Conservation (phyloP, 2,329 filamentous ascomycete species). For the Cadophora sp. region DNA sequence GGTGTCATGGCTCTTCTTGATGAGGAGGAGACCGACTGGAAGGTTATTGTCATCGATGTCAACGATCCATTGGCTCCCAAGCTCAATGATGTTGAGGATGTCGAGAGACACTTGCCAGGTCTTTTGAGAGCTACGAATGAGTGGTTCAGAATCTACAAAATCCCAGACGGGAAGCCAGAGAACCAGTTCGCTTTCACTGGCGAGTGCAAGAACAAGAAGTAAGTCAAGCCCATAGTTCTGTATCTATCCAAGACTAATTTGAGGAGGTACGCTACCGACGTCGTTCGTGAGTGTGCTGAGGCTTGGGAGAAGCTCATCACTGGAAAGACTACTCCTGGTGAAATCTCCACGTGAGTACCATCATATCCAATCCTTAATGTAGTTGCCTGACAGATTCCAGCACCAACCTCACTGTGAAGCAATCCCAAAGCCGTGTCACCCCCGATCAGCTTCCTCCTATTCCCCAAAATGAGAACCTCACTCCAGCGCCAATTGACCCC, state of each 20-base stretch:
- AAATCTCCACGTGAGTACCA: slow-evolving; percentile 77
- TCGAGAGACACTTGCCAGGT: slow-evolving; percentile 96
- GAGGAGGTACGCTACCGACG: slow-evolving; percentile 87
- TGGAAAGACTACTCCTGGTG: slow-evolving; percentile 81
- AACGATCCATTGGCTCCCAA: slow-evolving; percentile 96
- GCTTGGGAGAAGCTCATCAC: slow-evolving; percentile 97
- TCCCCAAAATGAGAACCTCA: slow-evolving; percentile 78
- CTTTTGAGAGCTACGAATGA: slow-evolving; percentile 98
- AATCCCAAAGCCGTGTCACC: slow-evolving; percentile 76
- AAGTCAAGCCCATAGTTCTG: slow-evolving; percentile 39
- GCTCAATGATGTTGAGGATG: slow-evolving; percentile 98
- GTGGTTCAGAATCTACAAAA: slow-evolving; percentile 99
- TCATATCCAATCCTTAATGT: not conserved
- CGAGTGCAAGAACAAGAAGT: slow-evolving; percentile 99
- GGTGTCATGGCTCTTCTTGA: slow-evolving; percentile 99
- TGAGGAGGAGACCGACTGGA: slow-evolving; percentile 99
- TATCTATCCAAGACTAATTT: slow-evolving; percentile 23
- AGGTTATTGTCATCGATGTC: slow-evolving; percentile 99
- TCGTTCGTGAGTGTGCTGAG: slow-evolving; percentile 94
- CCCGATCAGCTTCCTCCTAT: slow-evolving; percentile 76
- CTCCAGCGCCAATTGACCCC: slow-evolving; percentile 87
- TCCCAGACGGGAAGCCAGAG: slow-evolving; percentile 99
- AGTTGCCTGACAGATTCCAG: slow-evolving; percentile 55
- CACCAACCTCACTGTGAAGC: slow-evolving; percentile 78
- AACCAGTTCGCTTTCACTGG: slow-evolving; percentile 99